Evolutionary conservation across 441 rosid genomes (phyloP), one percentile per base, ranked within the genome.

Genomic region (Adansonia grandidieri): DNA sequence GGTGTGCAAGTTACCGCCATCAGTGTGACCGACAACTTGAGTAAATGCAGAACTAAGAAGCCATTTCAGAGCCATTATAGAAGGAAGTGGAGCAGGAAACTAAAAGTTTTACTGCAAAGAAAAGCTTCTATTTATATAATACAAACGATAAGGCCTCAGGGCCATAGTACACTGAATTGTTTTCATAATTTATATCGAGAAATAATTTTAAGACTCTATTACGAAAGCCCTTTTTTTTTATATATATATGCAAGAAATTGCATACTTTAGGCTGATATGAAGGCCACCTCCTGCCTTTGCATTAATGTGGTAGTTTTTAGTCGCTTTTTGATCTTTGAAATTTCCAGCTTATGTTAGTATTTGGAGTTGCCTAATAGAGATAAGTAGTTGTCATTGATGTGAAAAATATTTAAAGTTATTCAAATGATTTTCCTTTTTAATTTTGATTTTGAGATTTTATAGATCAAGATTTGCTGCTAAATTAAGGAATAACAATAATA

Each of bases 11-110:
- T 28, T 2, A 9, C 9, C 11, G 3, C 24, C 19, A 19, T 73
- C 69, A 0, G 70, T 0, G 45, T 42, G 69, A 24, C 80, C 80
- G 17, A 75, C 20, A 56, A 79, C 81, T 75, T 77, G 78, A 71
- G 80, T 64, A 28, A 87, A 80, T 60, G 84, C 75, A 28, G 82
- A 80, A 19, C 40, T 78, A 6, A 86, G 80, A 56, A 83, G 42
- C 87, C 84, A 81, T 67, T 79, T 78, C 44, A 84, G 63, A 40
- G 84, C 87, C 87, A 84, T 67, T 45, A 17, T 50, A 0, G 1
- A 50, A 6, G 11, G 28, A 8, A 48, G 9, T n/a, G n/a, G 51
- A 56, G 67, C 2, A 71, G 32, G 40, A 20, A 69, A 76, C 19
- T 71, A 9, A 71, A 42, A 51, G 62, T 24, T 51, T 7, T 53